Evolutionary conservation across 2,329 filamentous ascomycete species (phyloP), one percentile per base, ranked within the genome.

Genomic region (Diaporthe eres): DNA sequence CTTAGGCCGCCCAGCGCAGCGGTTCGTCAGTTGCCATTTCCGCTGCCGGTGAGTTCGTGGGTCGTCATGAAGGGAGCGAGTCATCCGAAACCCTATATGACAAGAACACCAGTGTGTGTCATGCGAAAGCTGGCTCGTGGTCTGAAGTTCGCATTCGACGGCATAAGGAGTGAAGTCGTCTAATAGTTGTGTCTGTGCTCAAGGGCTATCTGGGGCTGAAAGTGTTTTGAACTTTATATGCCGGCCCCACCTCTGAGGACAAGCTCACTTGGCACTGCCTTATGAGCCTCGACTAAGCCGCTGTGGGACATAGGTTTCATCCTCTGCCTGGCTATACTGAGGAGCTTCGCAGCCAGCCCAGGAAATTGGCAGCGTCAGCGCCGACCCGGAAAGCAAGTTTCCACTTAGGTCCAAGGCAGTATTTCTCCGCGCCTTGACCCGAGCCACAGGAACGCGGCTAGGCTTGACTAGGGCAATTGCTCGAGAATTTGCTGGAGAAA

Each of bases 191-290:
- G 63, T 70, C 55, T 74, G 71, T 76, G 71, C 44, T 61, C 10
- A 39, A 58, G 49, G 47, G 34, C 34, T 63, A 49, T 71, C 39
- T 73, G 51, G 70, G 70, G 61, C 60, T 61, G 28, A 37, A 51
- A 60, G 71, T n/a, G 71, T 74, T 71, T 76, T 61, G 55, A 76
- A 76, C 74, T 15, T 51, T 74, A 57, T 39, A 71, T 49, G n/a
- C 57, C 47, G 61, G 55, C 61, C 19, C 37, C 65, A 71, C 42
- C 44, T 28, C 19, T 22, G 47, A 15, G 31, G 49, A 58, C 34
- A 74, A 65, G 60, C 63, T 58, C 39, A 28, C 63, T 65, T 42
- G 63, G 55, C 63, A 51, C 28, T 55, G 65, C 65, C 65, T 70
- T 70, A 70, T 55, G 65, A 55, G 65, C 65, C 49, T 70, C 34